Conservation (phyloP, 495 filamentous ascomycete genomes). For the Poronia punctata region DNA sequence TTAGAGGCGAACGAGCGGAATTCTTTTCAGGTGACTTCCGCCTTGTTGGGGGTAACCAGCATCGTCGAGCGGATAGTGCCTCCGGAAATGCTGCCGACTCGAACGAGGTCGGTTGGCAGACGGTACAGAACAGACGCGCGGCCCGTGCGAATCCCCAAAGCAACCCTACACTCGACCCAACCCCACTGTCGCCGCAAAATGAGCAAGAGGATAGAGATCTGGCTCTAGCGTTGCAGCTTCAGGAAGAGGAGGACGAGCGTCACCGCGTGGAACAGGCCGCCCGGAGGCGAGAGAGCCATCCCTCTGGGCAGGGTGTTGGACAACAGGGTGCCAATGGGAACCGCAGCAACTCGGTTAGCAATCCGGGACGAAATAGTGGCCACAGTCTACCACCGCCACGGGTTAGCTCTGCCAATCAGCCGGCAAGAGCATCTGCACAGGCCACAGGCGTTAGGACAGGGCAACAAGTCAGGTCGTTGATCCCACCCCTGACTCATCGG, state of each 20-base stretch:
- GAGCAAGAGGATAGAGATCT: slow-evolving; percentile 76
- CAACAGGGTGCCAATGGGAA: slow-evolving; percentile 36
- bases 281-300: slow-evolving; percentile 39
- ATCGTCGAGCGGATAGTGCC: slow-evolving; percentile 16
- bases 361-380: slow-evolving; percentile 6
- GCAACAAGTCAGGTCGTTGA: slow-evolving; percentile 39
- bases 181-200: slow-evolving; percentile 27
- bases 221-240: slow-evolving; percentile 70
- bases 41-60: slow-evolving; percentile 55
- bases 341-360: slow-evolving; percentile 16
- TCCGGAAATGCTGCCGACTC: slow-evolving; percentile 12
- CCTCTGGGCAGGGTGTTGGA: slow-evolving; percentile 53
- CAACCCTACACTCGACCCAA: slow-evolving; percentile 18
- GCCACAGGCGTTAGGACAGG: slow-evolving; percentile 14
- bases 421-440: slow-evolving; percentile 14
- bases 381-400: slow-evolving; percentile 14
- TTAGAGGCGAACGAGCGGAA: slow-evolving; percentile 74
- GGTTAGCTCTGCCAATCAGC: slow-evolving; percentile 16
- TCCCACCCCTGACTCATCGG: slow-evolving; percentile 32
- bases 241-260: slow-evolving; percentile 74
- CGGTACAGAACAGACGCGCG: slow-evolving; percentile 36
- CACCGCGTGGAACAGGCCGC: slow-evolving; percentile 45
- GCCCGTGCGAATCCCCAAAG: slow-evolving; percentile 19
- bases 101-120: slow-evolving; percentile 41
- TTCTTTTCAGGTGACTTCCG: slow-evolving; percentile 90